Evolutionary conservation across 352 stramenopile genomes (phyloP), one percentile per base, ranked within the genome.

Genomic region (Pythium aristosporum): DNA sequence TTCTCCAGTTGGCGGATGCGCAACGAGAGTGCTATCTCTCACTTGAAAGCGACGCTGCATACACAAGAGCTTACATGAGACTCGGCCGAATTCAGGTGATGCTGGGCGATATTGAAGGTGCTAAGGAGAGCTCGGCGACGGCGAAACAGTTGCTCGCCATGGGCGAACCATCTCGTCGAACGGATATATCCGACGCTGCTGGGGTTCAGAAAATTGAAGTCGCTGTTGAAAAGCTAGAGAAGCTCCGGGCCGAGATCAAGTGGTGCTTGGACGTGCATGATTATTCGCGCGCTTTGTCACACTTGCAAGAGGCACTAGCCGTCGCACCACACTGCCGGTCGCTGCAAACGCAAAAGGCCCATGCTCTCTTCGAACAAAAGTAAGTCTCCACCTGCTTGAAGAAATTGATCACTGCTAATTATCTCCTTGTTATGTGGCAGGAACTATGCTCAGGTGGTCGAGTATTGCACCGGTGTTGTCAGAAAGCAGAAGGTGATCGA

Each of bases 1-100:
- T 92, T 15, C 74, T 82, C 70, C 79, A 89, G 60, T 77, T 91
- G 15, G 46, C 63, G 9, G 85, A 94, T 68, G 87, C 85, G 15
- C 75, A 88, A 56, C 80, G 78, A 1, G 87, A 96, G 69, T 89
- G 81, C 36, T 59, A 73, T 16, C 51, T 74, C 18, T 87, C 85
- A 28, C 88, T 96, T 23, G 77, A 81, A 13, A 64, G 73, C 9
- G 82, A 96, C 42, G 68, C 78, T n/a, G 68, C 63, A 5, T 94
- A 96, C 49, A 77, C 82, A n/a, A 73, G 80, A 36, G 85, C 85
- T 3, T 91, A 93, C 51, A 67, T 94, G 46, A 79, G 87, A 7
- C 58, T 91, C 9, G 76, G 73, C 5, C 76, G 81, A n/a, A 85
- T 92, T 50, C 82, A 91, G 69, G 61, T 94, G 0, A 65, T 91